Conservation (phyloP, 2,329 filamentous ascomycete genomes). For the Claviceps fusiformis region DNA sequence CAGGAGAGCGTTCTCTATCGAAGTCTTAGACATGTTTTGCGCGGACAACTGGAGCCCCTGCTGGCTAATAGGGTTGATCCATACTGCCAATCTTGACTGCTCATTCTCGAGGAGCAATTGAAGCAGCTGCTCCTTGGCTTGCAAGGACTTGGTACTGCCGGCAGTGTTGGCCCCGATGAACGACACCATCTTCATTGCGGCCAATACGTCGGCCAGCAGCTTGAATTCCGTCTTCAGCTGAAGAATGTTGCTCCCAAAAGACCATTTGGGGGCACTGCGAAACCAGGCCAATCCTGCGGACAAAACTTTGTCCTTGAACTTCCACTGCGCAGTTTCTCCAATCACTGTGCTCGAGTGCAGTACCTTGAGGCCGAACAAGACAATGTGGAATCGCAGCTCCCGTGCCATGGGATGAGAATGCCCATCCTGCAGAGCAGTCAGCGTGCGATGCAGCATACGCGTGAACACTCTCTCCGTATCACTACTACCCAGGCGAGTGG, state of each 20-base stretch:
- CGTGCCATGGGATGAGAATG: constrained; percentile 73
- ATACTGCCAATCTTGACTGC: constrained; percentile 69
- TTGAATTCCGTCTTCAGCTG: constrained; percentile 89
- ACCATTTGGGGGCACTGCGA: constrained; percentile 69
- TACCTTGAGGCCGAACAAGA: constrained; percentile 70
- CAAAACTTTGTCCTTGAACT: constrained; percentile 77
- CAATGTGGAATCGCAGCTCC: constrained; percentile 80
- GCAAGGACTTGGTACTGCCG: constrained; percentile 50
- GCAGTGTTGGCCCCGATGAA: constrained; percentile 40
- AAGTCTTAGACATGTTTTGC: constrained; percentile 26
- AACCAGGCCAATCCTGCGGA: constrained; percentile 88
- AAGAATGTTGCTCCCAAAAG: constrained; percentile 84
- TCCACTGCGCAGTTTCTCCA: constrained; percentile 54
- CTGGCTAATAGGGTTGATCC: constrained; percentile 70
- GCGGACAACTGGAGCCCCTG: constrained; percentile 25
- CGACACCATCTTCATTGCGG: constrained; percentile 50
- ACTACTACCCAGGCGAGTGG: constrained; percentile 70
- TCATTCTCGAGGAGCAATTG: constrained; percentile 73
- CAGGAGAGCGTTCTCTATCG: constrained; percentile 34
- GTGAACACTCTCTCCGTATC: constrained; percentile 73
- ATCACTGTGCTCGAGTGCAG: constrained; percentile 59
- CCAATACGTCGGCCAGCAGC: constrained; percentile 61
- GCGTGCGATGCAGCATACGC: constrained; percentile 65
- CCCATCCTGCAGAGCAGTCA: constrained; percentile 58
- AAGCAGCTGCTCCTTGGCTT: constrained; percentile 73